Base-by-base conservation (phyloP, 2,329 filamentous ascomycete genomes). In the Aspergillus sojae region DNA sequence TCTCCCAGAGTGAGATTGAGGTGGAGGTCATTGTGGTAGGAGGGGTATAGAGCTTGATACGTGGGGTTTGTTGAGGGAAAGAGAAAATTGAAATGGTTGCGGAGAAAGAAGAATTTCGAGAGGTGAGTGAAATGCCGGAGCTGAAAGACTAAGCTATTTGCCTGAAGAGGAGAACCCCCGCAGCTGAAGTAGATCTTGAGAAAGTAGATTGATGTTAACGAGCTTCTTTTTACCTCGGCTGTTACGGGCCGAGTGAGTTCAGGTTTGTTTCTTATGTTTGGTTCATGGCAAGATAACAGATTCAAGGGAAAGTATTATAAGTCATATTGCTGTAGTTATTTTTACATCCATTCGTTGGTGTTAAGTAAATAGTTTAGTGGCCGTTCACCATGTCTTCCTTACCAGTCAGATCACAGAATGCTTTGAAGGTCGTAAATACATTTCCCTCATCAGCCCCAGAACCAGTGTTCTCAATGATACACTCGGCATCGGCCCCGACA, bases 381-480 rank as follows among this genome's bases (percentile, higher is more conserved):
- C 75, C 75, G 63, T 79, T 77, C 60, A 74, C 71, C 68, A 73
- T 63, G 39, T 74, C 76, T 67, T 80, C 78, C 70, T 81, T 78
- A 26, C 79, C 81, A 14, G 88, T 86, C 65, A 96, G 83, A 82
- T 97, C 94, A 73, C 93, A 97, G 77, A 96, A 97, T 0, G 94
- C 95, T 82, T 94, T 95, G 83, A 96, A 99, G 0, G 91, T 94
- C 30, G 91, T 90, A 69, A 98, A 90, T 61, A 90, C 87, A 62
- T 93, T 89, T 30, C 88, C 88, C 0, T 84, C 80, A 0, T 75
- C 83, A 1, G 81, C 82, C 55, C 83, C 82, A 1, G 81, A 82
- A 54, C 83, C 82, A 16, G 78, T 81, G 65, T 82, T 92, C 80
- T 97, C 90, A 57, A 98, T 80, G 3, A 94, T 86, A 41, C 91